Evolutionary conservation across 176 grass and related monocot species (phyloP).

Genomic region (Musa beccarii): DNA sequence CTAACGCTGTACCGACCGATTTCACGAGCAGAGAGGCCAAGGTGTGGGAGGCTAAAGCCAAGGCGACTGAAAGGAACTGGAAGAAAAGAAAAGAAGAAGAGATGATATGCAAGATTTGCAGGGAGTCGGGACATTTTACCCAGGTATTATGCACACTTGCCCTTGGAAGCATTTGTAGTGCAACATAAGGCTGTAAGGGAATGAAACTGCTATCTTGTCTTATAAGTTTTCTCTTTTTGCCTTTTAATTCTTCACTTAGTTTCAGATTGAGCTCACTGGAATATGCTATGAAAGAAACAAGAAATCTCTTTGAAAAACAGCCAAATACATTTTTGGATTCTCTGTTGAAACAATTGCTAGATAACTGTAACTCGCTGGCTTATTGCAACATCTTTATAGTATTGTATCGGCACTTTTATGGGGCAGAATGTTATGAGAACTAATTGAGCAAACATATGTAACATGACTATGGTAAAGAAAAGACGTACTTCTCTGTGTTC

Average conservation of each 20-base stretch:
- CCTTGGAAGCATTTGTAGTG: neutral
- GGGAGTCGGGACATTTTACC: slow-evolving; percentile 85
- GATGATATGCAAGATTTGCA: slow-evolving; percentile 95
- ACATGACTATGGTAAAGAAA: too few species aligned
- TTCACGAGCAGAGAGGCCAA: slow-evolving; percentile 92
- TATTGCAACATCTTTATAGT: too few species aligned
- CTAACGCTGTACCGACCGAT: slow-evolving; percentile 86
- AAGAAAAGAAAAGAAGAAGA: slow-evolving; percentile 97
- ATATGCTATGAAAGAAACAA: too few species aligned
- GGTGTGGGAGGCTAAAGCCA: slow-evolving; percentile 94
- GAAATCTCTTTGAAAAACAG: too few species aligned
- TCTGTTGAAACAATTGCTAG: too few species aligned
- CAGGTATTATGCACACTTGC: slow-evolving; percentile 44
- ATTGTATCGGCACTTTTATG: too few species aligned
- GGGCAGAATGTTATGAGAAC: too few species aligned
- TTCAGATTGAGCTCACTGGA: neutral
- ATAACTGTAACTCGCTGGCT: too few species aligned
- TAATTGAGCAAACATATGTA: too few species aligned
- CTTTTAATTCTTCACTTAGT: neutral
- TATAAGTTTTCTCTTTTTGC: neutral
- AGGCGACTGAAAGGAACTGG: slow-evolving; percentile 97
- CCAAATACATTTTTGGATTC: neutral
- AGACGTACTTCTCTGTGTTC: too few species aligned
- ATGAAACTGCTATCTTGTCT: slow-evolving; percentile 3
- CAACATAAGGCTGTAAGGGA: neutral